A percentile compares a stretch with the other conserved stretches of the same genome.
These are phyloP conservation scores for Eutrema japonicum DNA, from an alignment of 345 rosid genomes.

Conservation along the genomic window DNA sequence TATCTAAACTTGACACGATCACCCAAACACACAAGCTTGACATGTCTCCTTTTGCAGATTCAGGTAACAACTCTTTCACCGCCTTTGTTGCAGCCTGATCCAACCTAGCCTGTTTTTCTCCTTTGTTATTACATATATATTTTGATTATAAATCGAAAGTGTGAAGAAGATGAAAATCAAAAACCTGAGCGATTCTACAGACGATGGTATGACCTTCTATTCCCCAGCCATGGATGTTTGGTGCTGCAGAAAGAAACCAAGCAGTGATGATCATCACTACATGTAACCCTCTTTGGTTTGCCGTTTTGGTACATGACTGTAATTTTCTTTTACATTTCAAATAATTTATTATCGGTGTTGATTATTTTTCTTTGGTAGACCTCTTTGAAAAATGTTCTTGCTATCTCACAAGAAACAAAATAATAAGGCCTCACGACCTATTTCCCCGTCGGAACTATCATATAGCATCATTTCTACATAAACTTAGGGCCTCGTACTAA, in stretches of 20 bases:
- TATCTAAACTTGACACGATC: constrained; percentile 69
- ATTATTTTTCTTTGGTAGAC: no score
- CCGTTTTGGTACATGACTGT: no score
- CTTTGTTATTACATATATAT: neutral
- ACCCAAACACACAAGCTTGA: constrained; percentile 74
- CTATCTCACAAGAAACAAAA: no score
- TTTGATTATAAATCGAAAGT: neutral
- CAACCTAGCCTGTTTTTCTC: constrained; percentile 56
- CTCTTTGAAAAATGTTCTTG: no score
- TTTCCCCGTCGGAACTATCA: no score
- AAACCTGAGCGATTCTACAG: constrained; percentile 81
- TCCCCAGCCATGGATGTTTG: constrained; percentile 60
- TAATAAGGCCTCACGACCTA: no score
- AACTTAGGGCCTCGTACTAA: no score
- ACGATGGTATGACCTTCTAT: constrained; percentile 66
- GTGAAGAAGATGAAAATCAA: neutral
- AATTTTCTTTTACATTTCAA: no score
- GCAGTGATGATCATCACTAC: constrained; percentile 27
- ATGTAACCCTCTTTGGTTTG: constrained; percentile 25
- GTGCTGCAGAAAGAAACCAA: constrained; percentile 34
- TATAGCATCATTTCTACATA: no score
- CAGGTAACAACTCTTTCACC: constrained; percentile 63
- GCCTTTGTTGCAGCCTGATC: constrained; percentile 59
- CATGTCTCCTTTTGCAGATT: constrained; percentile 59
- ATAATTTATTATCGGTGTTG: no score